Evolutionary conservation across 2,329 filamentous ascomycete species (phyloP), one percentile per base, ranked within the genome.

Genomic region (Ophiostoma fasciatum): DNA sequence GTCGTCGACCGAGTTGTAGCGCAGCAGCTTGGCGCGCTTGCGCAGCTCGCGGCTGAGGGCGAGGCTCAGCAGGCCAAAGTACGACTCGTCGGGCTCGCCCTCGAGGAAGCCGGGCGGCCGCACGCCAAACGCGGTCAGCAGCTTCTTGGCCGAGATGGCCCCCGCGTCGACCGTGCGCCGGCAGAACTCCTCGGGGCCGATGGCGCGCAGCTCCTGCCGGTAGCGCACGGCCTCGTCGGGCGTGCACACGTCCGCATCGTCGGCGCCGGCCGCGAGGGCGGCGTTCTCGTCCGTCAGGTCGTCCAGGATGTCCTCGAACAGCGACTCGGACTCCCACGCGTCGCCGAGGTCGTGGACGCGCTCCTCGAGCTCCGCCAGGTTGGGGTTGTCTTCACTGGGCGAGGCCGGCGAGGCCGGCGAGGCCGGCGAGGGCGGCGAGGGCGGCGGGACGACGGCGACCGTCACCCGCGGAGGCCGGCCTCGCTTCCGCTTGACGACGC

Each of bases 1-100:
- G 58, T 98, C 85, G 45, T 92, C 81, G 35, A 96, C 67, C 1
- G 78, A 77, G 61, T 94, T 94, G 66, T 83, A 87, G 42, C 78
- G 64, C 17, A 65, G 54, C 34, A 96, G 64, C 55, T 94, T 93
- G 45, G 75, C 73, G 33, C 88, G 76, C 58, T 83, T 90, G 37
- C 72, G 73, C 46, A 92, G 68, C 57, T 94, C 85, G 34, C 85
- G 74, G 41, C 73, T 75, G 46, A 94, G 78, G 36, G 78, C 83
- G 22, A 84, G 64, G 31, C 77, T 78, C 19, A 96, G 64, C 35
- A 94, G 62, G 41, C 69, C 66, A 54, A 80, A 81, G 55, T 83
- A 90, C 22, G 71, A 68, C 36, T 82, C 73, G 51, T 93, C 84
- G n/a, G 68, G 62, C 25, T 65, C 61, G 27, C 75, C 78, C 23